phyloP scores from a whole-genome alignment of 140 eudicot species.

The Bidens hawaiensis region DNA sequence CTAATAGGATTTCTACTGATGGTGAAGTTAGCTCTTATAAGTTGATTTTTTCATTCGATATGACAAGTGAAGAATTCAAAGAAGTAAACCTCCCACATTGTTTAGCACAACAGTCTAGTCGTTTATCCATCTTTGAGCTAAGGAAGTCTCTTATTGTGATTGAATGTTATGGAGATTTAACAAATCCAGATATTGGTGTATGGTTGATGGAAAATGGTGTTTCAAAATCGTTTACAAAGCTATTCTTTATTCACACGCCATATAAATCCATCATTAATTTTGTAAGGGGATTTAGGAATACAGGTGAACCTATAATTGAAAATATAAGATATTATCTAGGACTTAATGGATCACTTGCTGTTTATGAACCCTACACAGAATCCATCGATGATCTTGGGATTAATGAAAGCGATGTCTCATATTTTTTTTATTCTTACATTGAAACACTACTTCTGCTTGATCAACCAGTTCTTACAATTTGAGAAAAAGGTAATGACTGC shows the following conservation, averaged over 20 bases:
- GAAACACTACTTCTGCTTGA: conserved; percentile 3
- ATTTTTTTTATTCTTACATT: neutral
- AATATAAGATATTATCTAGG: neutral
- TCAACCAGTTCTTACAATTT: neutral
- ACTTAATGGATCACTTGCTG: neutral
- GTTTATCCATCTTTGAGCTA: too few relatives aligned
- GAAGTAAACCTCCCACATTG: too few relatives aligned
- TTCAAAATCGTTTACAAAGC: neutral
- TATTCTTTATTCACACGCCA: neutral
- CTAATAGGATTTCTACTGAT: neutral
- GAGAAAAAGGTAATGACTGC: neutral
- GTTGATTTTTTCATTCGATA: too few relatives aligned
- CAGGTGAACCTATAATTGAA: conserved; percentile 1
- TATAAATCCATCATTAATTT: neutral
- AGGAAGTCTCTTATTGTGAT: too few relatives aligned
- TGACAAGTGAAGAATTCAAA: too few relatives aligned
- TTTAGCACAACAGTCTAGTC: too few relatives aligned
- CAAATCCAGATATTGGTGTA: too few relatives aligned
- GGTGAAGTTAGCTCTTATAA: neutral
- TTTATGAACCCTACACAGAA: conserved; percentile 2
- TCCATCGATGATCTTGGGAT: neutral
- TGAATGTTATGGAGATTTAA: too few relatives aligned
- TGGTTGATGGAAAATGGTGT: neutral
- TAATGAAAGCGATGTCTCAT: neutral
- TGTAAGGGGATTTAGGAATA: neutral